These are phyloP conservation scores for Aspergillus arachidicola DNA, from an alignment of 2,329 filamentous ascomycete genomes.

Conservation along the genomic window DNA sequence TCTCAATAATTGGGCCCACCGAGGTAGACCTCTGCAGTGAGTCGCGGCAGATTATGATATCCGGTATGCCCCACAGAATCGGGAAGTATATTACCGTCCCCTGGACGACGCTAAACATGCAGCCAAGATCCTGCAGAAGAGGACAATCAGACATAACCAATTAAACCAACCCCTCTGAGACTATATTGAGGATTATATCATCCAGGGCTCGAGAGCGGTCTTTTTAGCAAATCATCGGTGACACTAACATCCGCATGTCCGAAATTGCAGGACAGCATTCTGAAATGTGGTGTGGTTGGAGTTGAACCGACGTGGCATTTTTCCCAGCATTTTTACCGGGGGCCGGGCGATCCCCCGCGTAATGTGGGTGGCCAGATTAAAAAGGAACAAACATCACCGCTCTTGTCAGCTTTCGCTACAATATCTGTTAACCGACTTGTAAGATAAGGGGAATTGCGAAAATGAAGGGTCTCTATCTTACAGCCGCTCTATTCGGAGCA, in stretches of 20 bases:
- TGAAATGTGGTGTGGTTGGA: background rate
- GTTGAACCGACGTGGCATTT: background rate
- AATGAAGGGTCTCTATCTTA: background rate
- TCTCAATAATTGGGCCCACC: background rate
- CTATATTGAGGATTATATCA: background rate
- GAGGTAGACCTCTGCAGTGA: background rate
- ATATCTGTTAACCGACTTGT: background rate
- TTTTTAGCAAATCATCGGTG: background rate
- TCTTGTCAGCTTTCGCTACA: too few relatives aligned
- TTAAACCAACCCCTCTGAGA: background rate
- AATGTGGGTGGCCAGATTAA: background rate
- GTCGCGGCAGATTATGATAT: background rate
- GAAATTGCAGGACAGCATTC: background rate
- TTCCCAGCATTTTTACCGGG: background rate
- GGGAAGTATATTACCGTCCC: background rate
- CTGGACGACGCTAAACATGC: background rate
- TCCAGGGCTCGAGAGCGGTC: background rate
- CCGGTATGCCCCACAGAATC: background rate
- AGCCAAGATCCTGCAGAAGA: background rate
- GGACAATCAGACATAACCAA: background rate
- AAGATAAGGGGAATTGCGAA: background rate
- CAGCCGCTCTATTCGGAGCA: constrained; percentile 1
- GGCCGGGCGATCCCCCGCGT: background rate
- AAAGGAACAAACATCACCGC: background rate
- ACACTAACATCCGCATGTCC: background rate